Percentiles rank a stretch among this genome's conserved stretches.
Evolutionary conservation across 1,284 basidiomycete genomes (phyloP).

Genomic region (Acaromyces ingoldii): DNA sequence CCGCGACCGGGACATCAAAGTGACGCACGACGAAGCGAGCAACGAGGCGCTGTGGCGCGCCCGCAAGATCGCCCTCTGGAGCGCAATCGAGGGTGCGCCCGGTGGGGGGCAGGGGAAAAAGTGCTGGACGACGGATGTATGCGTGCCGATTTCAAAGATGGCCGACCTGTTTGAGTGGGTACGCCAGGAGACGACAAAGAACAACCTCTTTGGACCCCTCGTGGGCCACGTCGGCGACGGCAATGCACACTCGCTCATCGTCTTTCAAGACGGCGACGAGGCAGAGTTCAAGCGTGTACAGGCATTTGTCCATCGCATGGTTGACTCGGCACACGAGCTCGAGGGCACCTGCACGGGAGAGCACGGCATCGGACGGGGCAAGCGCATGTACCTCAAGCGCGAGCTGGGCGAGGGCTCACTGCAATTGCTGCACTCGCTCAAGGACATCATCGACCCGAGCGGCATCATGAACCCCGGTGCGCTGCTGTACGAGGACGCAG

Average conservation of each 20-base stretch:
- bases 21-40: constrained; percentile 65
- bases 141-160: constrained; percentile 71
- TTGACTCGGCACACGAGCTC: constrained; percentile 52
- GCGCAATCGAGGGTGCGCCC: constrained; percentile 51
- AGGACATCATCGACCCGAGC: constrained; percentile 32
- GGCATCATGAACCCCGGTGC: constrained; percentile 42
- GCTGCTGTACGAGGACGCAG: constrained; percentile 6
- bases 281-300: constrained; percentile 46
- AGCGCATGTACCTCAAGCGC: constrained; percentile 29
- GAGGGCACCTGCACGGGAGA: constrained; percentile 56
- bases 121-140: constrained; percentile 70
- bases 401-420: constrained; percentile 36
- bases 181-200: constrained; percentile 63
- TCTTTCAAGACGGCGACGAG: constrained; percentile 23
- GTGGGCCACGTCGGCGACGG: constrained; percentile 83
- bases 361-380: constrained; percentile 41
- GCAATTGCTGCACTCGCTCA: constrained; percentile 32
- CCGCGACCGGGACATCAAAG: constrained; percentile 48
- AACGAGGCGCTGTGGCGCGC: constrained; percentile 76
- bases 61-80: constrained; percentile 75
- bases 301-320: constrained; percentile 54
- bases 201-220: constrained; percentile 64
- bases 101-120: constrained; percentile 58
- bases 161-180: constrained; percentile 71
- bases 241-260: constrained; percentile 52